Evolutionary conservation across 768 basidiomycete genomes (phyloP), one percentile per base, ranked within the genome.

Genomic region (Harrya chromipes): DNA sequence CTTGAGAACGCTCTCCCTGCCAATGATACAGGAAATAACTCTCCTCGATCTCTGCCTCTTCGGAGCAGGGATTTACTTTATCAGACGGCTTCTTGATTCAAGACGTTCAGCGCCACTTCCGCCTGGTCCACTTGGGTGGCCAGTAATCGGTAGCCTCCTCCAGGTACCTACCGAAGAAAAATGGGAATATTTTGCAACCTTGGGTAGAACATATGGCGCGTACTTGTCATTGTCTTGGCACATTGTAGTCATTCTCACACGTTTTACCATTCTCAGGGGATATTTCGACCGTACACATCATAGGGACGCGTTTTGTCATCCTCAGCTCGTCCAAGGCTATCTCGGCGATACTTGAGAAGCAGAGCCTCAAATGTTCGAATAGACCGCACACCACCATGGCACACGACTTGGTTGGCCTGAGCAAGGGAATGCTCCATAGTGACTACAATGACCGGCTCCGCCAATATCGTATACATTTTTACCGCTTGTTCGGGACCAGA

Each of bases 161-260:
- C 76, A 80, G 53, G 76, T 83, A 73, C 77, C 81, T 26, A 59
- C 63, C 13, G 70, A 72, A 29, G 67, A 73, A 53, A 74, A 73
- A 49, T 83, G 81, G 80, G 49, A 76, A 17, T 76, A 72, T 0
- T 82, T 80, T 54, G 69, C 77, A 16, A 67, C 71, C 17, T 77
- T 83, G n/a, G n/a, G n/a, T n/a, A n/a, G n/a, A n/a, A n/a, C n/a
- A 75, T 84, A 75, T 54, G 82, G 82, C 74, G 53, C 24, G 70
- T 56, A 12, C 35, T 34, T 34, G 16, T 23, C 11, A n/a, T 40
- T 16, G 27, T 13, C n/a, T 36, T n/a, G n/a, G n/a, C 47, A 21
- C n/a, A 21, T n/a, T n/a, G n/a, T 23, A 20, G 16, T 9, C 21
- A 4, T 31, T 6, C 14, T 47, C 17, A 46, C 7, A 1, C 1